Conservation (phyloP, 371 early-diverging fungal genomes). For the Rhizopus sp. region DNA sequence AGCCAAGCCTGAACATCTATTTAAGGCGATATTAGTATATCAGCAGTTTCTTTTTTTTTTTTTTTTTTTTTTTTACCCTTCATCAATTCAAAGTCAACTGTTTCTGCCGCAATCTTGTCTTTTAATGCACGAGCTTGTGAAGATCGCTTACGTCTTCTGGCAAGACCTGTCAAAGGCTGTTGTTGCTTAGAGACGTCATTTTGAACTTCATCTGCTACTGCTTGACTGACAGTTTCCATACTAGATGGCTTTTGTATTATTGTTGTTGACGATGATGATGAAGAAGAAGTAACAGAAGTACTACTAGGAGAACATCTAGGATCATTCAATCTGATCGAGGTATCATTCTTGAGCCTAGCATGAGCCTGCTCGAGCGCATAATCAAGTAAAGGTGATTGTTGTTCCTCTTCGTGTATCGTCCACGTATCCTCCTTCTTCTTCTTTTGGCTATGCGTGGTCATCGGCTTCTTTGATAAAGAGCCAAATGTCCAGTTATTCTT, state of each 20-base stretch:
- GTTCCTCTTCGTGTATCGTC: conserved; percentile 23
- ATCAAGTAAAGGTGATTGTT: conserved; percentile 21
- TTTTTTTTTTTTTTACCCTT: conserved; percentile 52
- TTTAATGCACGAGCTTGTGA: conserved; percentile 58
- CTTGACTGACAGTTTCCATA: conserved; percentile 4
- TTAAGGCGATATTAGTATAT: neutral
- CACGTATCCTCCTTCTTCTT: conserved; percentile 20
- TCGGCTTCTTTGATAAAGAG: conserved; percentile 23
- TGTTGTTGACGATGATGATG: neutral
- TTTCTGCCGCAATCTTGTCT: conserved; percentile 82
- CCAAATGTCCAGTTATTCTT: conserved; percentile 35
- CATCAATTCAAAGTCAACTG: conserved; percentile 77
- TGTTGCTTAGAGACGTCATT: conserved; percentile 33
- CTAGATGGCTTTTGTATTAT: neutral
- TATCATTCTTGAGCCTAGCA: conserved; percentile 19
- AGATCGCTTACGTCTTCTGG: conserved; percentile 47
- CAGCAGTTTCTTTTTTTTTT: conserved; percentile 3
- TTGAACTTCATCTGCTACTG: neutral
- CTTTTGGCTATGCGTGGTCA: conserved; percentile 17
- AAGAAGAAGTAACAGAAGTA: neutral
- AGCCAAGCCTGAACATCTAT: conserved; percentile 93
- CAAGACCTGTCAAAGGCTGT: conserved; percentile 47
- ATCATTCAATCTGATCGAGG: neutral
- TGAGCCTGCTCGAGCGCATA: conserved; percentile 42
- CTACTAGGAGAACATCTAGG: neutral